Percentiles rank a stretch among this genome's conserved stretches.
Conservation (phyloP, 2,329 filamentous ascomycete species). For the Diplodia corticola region DNA sequence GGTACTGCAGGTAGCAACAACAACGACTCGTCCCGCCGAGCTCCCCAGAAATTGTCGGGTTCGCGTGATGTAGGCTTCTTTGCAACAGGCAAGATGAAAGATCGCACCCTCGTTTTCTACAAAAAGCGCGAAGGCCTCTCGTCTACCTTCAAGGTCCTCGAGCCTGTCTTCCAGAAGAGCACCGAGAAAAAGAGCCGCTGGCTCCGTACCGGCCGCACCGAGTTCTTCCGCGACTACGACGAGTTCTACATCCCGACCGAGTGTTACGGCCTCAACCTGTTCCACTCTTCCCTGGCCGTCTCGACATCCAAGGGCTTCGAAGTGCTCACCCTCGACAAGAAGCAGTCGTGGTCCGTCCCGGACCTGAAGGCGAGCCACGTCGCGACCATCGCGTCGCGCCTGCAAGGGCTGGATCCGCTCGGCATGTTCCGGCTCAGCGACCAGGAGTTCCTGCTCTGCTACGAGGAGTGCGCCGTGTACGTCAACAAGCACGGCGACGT, state of each 20-base stretch:
- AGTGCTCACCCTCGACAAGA: slow-evolving; percentile 95
- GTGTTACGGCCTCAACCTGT: slow-evolving; percentile 92
- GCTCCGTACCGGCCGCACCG: slow-evolving; percentile 72
- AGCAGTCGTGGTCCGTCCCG: slow-evolving; percentile 90
- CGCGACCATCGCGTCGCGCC: slow-evolving; percentile 78
- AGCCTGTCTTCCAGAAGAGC: slow-evolving; percentile 92
- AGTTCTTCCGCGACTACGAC: slow-evolving; percentile 97
- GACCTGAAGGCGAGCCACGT: slow-evolving; percentile 78
- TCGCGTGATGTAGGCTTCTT: slow-evolving; percentile 96
- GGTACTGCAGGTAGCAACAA: slow-evolving; percentile 58
- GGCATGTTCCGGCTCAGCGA: slow-evolving; percentile 94
- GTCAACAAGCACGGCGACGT: slow-evolving; percentile 98
- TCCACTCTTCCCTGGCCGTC: slow-evolving; percentile 91
- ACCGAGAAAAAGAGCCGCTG: slow-evolving; percentile 77
- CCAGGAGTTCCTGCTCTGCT: slow-evolving; percentile 79
- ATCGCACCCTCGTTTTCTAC: slow-evolving; percentile 91
- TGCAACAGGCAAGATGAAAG: slow-evolving; percentile 94
- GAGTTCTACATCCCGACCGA: slow-evolving; percentile 98
- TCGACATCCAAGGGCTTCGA: slow-evolving; percentile 91
- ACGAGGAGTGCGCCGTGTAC: slow-evolving; percentile 95
- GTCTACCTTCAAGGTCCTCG: slow-evolving; percentile 92
- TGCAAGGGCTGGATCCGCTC: slow-evolving; percentile 79
- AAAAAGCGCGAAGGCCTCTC: slow-evolving; percentile 92
- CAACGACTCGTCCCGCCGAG: slow-evolving; percentile 70
- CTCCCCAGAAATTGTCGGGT: slow-evolving; percentile 85